Evolutionary conservation across 2,329 filamentous ascomycete species (phyloP), one percentile per base, ranked within the genome.

Genomic region (Chalara sp.): DNA sequence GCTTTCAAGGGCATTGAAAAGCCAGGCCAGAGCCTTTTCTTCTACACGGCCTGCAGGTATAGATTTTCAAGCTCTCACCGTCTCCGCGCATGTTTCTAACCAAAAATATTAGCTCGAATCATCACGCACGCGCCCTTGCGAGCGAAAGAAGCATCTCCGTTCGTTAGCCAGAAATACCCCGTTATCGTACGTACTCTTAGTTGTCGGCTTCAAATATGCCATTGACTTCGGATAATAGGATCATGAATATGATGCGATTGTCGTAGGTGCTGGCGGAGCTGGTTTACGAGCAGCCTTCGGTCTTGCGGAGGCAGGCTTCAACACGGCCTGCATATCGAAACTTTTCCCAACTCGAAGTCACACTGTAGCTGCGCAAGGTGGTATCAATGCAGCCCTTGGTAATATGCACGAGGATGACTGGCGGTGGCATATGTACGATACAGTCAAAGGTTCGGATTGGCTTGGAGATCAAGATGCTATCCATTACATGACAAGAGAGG

Each of bases 81-180:
- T 21, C 21, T 21, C 3, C 21, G 21, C 21, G 21, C 21, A 21
- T 21, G 21, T 21, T 21, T 21, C 21, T 21, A 21, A 21, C 3
- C 21, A 21, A 21, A 21, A 21, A 21, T 37, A 48, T 44, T 63
- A 90, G 88, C 89, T 66, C 84, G 86, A 70, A 88, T 97, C 68
- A 87, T 95, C 69, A 84, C 87, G 63, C 92, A 86, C 72, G 81
- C 84, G 62, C 88, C 89, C 60, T 79, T 97, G 59, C 85, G 90
- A 70, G 93, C 92, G 52, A 96, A 95, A 77, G 91, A 96, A 76
- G 91, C 91, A 32, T 88, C 88, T 57, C 84, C 88, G 45, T 88
- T 89, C 67, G 80, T 96, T 64, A 87, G 84, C 71, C 85, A 79
- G 71, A 93, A 96, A 73, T 97, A 99, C 72, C 87, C 90, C 47